Conservation (phyloP, 139 green algal genomes). For the Nannochloris sp. region DNA sequence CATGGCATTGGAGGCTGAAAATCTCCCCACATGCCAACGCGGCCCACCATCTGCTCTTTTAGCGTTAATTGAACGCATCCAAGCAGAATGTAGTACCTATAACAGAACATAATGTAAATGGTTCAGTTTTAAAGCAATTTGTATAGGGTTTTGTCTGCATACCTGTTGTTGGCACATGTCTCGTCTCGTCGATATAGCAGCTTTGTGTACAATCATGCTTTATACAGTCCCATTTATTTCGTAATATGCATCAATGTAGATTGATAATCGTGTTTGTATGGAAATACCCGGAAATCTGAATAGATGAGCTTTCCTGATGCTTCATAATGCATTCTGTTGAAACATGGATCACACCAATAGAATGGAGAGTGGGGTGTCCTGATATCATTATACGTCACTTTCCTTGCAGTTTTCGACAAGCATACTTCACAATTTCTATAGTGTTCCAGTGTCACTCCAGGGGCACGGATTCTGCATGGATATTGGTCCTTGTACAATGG, state of each 20-base stretch:
- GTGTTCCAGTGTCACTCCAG: neutral
- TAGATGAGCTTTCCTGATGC: constrained; percentile 12
- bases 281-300: constrained; percentile 23
- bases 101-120: neutral
- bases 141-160: too few relatives aligned
- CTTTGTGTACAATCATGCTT: too few relatives aligned
- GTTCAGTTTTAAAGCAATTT: too few relatives aligned
- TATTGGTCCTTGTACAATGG: constrained; percentile 29
- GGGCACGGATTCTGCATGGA: constrained; percentile 17
- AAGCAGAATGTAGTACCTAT: neutral
- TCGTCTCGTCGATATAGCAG: neutral
- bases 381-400: constrained; percentile 51
- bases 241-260: neutral
- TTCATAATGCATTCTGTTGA: constrained; percentile 43
- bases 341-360: constrained; percentile 54
- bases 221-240: neutral
- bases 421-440: constrained; percentile 41
- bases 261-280: constrained; percentile 31
- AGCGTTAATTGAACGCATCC: too few relatives aligned
- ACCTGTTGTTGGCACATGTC: neutral
- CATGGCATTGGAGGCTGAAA: too few relatives aligned
- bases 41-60: too few relatives aligned
- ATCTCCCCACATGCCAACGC: too few relatives aligned
- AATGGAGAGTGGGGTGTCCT: constrained; percentile 34
- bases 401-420: constrained; percentile 16